Percentiles rank a stretch among this genome's conserved stretches.
These are phyloP conservation scores for Xerocomus potaroensis DNA, from an alignment of 768 basidiomycete species.

Conservation along the genomic window DNA sequence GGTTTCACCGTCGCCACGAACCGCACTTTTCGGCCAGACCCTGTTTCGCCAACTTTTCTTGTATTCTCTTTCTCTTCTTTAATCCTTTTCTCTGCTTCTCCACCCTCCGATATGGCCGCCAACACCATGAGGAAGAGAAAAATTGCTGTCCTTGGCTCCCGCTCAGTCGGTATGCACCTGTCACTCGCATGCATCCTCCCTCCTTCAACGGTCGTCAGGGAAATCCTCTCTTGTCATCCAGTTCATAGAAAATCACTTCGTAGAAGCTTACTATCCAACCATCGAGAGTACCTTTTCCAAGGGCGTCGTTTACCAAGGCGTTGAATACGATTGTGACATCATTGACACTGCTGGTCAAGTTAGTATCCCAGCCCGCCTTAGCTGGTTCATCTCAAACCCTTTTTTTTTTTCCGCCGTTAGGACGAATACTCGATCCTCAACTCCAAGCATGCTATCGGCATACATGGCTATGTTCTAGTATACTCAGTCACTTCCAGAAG, in stretches of 20 bases:
- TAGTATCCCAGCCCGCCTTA: constrained; percentile 23
- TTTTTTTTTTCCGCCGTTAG: constrained; percentile 26
- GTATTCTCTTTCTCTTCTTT: constrained; percentile 15
- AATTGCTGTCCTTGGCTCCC: constrained; percentile 83
- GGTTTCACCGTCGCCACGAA: constrained; percentile 19
- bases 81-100: neutral
- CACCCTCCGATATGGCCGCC: constrained; percentile 26
- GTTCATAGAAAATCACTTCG: constrained; percentile 89
- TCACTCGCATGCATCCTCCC: constrained; percentile 6
- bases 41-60: constrained; percentile 8
- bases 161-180: constrained; percentile 72
- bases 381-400: neutral
- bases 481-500: constrained; percentile 88
- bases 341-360: constrained; percentile 98
- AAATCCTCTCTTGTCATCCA: constrained; percentile 92
- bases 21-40: constrained; percentile 17
- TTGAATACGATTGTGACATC: constrained; percentile 94
- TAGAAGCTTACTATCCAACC: constrained; percentile 92
- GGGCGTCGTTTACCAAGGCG: constrained; percentile 80
- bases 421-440: constrained; percentile 96
- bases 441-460: constrained; percentile 91
- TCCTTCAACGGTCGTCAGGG: constrained; percentile 47
- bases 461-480: constrained; percentile 95
- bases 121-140: constrained; percentile 70
- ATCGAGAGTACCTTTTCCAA: constrained; percentile 88